Evolutionary conservation across 2,329 filamentous ascomycete species (phyloP), one percentile per base, ranked within the genome.

Genomic region (Cercospora brassicicola): DNA sequence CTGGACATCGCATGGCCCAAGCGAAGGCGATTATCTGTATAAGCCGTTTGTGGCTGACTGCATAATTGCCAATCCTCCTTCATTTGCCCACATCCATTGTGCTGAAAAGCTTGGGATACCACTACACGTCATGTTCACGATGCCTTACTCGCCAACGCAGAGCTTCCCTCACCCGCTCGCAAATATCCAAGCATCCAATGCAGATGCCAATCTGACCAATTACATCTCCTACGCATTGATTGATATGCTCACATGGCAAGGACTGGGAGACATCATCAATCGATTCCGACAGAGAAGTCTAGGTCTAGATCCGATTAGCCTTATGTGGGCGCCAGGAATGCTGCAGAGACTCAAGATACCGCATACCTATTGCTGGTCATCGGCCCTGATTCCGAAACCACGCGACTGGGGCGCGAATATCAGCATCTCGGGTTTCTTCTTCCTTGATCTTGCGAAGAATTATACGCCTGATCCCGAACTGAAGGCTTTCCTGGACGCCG

Each of bases 161-260:
- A 87, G 90, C 0, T 96, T 96, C 72, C 91, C 92, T 0, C 93
- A 97, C 74, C 93, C 93, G 0, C 83, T 97, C 26, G 92, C 93
- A 0, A 94, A 95, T 71, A 89, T 96, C 66, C 87, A 91, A 70
- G 88, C 88, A 1, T 88, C 89, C 0, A 92, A 93, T 73, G 90
- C 90, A 1, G 92, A 95, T 73, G 84, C 88, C 4, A 87, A 87
- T n/a, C 85, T 92, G 67, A 90, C 91, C 0, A 96, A 95, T 73
- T 94, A 92, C 75, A 84, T 96, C 66, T 91, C 90, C 0, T 97
- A 96, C 74, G 89, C 90, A 0, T 82, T 96, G 20, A 91, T 96
- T 2, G 93, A 97, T 73, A 92, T 96, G 87, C 88, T 97, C 85
- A 94, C 93, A 10, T 96, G 93, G 93, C 93, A 97, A 79, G 93